Base-by-base conservation (phyloP, 768 basidiomycete genomes). In the Myochromella boudieri region DNA sequence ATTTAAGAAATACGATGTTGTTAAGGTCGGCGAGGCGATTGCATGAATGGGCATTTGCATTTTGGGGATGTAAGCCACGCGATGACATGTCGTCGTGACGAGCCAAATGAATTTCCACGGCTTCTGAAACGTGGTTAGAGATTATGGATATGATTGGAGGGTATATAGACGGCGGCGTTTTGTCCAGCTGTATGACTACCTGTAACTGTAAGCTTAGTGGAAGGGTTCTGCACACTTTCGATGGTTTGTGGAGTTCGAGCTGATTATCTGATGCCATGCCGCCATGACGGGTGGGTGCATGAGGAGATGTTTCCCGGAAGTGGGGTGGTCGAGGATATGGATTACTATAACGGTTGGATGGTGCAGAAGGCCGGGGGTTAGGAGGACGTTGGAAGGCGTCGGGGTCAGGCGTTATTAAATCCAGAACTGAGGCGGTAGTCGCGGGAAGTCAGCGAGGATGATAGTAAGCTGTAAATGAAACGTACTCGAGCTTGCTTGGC, bases 1-100 rank as follows among this genome's bases (percentile, higher is more conserved):
- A 82, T n/a, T 63, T 62, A 51, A 83, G 71, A 34, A 77, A 73
- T 17, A 84, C 68, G 4, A 68, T 67, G 3, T 75, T 67, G 50
- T 73, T 69, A 50, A 75, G 67, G 42, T 63, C 55, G 8, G 61
- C 63, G 47, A 77, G 61, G 21, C 8, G 28, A 14, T 38, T 33
- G 21, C 21, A 11, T 27, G 25, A 29, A 22, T 3, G 14, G 32
- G 24, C 4, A 14, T 9, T 3, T 7, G 10, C 5, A 11, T 3
- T 12, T 18, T 37, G 36, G n/a, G n/a, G n/a, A n/a, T n/a, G n/a
- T n/a, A n/a, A n/a, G n/a, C n/a, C n/a, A n/a, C 36, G 14, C 9
- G 33, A 12, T 8, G 15, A 17, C 14, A 33, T 14, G 2, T 2
- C 36, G 28, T 39, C 17, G 20, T 44, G 27, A 41, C 47, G 18